Percentiles rank a stretch among this genome's conserved stretches.
These are phyloP conservation scores for Elsinoe perseae DNA, from an alignment of 2,329 filamentous ascomycete species.

Conservation along the genomic window DNA sequence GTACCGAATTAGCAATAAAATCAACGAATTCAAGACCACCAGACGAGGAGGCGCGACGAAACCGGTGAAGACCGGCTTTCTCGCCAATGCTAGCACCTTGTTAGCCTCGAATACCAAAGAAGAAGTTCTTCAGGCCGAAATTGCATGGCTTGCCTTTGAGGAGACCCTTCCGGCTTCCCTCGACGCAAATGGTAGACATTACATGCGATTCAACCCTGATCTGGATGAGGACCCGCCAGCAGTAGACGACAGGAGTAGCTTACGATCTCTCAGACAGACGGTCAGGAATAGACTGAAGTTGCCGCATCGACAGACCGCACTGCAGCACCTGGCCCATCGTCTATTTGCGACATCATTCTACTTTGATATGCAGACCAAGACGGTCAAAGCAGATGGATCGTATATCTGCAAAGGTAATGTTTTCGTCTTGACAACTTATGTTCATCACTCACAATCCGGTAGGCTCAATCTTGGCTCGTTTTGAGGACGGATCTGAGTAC, in stretches of 20 bases:
- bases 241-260: constrained; percentile 31
- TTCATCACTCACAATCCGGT: not conserved
- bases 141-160: constrained; percentile 30
- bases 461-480: constrained; percentile 21
- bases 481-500: constrained; percentile 29
- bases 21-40: constrained; percentile 4
- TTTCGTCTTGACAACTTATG: not conserved
- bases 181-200: constrained; percentile 25
- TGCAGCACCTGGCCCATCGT: constrained; percentile 29
- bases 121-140: constrained; percentile 31
- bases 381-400: constrained; percentile 27
- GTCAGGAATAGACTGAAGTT: constrained; percentile 27
- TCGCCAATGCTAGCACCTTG: constrained; percentile 1
- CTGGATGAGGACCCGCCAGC: constrained; percentile 25
- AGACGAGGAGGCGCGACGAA: not conserved
- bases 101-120: constrained; percentile 20
- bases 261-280: constrained; percentile 28
- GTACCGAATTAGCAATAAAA: constrained; percentile 16
- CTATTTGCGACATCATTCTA: constrained; percentile 35
- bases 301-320: constrained; percentile 25
- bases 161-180: constrained; percentile 24
- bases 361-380: constrained; percentile 30
- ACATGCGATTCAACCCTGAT: constrained; percentile 32
- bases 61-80: constrained; percentile 2
- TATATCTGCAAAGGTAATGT: constrained; percentile 25